Conservation (phyloP, 2,329 filamentous ascomycete genomes). For the Coniochaeta sp. region DNA sequence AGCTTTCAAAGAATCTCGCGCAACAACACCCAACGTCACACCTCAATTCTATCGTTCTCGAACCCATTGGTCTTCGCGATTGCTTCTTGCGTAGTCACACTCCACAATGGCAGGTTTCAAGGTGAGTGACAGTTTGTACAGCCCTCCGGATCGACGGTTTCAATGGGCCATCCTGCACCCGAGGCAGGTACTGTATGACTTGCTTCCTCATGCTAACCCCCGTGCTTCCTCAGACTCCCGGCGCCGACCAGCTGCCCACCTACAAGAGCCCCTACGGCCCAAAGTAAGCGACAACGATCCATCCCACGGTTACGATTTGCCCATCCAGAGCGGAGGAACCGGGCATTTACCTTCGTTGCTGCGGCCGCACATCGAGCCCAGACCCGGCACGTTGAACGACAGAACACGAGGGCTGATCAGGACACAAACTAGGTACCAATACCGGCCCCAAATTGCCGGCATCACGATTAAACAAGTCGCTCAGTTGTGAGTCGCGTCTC, state of each 20-base stretch:
- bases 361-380: not conserved
- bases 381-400: not conserved
- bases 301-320: not conserved
- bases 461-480: slow-evolving; percentile 39
- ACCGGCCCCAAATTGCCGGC: slow-evolving; percentile 48
- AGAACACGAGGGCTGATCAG: not conserved
- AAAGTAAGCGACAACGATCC: slow-evolving; percentile 43
- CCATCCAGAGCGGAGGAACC: not conserved
- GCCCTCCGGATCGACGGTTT: not conserved
- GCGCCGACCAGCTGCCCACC: slow-evolving; percentile 17
- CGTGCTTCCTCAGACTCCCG: slow-evolving; percentile 29
- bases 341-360: not conserved
- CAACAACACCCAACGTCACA: slow-evolving; percentile 12
- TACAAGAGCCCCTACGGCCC: slow-evolving; percentile 59
- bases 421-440: slow-evolving; percentile 42
- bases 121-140: not conserved
- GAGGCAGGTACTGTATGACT: not conserved
- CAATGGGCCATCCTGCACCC: not conserved
- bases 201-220: not conserved
- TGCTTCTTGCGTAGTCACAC: not conserved
- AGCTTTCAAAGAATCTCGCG: slow-evolving; percentile 23
- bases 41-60: not conserved
- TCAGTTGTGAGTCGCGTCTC: slow-evolving; percentile 41
- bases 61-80: slow-evolving; percentile 7
- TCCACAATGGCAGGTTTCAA: not conserved